Evolutionary conservation across 768 basidiomycete species (phyloP), one percentile per base, ranked within the genome.

Genomic region (Leccinum obscurum): DNA sequence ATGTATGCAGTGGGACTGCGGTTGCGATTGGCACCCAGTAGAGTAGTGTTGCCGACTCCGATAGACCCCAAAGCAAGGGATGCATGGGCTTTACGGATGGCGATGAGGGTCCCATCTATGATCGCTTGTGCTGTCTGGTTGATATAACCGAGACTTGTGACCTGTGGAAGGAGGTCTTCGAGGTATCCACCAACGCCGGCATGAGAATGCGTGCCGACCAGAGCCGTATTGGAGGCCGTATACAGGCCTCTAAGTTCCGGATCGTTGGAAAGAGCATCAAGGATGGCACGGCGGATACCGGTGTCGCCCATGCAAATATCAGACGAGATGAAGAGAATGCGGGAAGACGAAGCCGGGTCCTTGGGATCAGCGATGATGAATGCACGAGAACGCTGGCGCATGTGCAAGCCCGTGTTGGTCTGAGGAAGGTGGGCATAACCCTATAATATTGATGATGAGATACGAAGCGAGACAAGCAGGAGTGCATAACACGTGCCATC

Each of bases 261-360:
- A 54, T 69, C 68, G 10, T 78, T 63, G 7, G 85, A 79, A 10
- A 92, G 79, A 44, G 81, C 74, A 4, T 78, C 69, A 30, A 92
- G 81, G 64, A 93, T 85, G 14, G 84, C 82, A 28, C 89, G 84
- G 34, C 90, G 86, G 39, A 90, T 76, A 26, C 89, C 90, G 3
- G 83, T 85, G 72, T 92, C 91, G 11, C 90, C 90, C 87, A 92
- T 90, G 46, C 85, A 88, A 54, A 91, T 90, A 69, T 93, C 90
- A n/a, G 89, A 81, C 64, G 90, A 91, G 72, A 92, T 85, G 69
- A 90, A 89, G 24, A 92, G 84, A 51, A 92, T 68, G 52, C 88
- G 81, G 64, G 88, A 83, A 39, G 87, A 74, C 30, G 61, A 69
- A 11, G 78, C 73, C 4, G 59, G 57, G 26, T 68, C 57, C 4